These are phyloP conservation scores for Sphagnum contortum DNA, from an alignment of 225 moss, liverwort and hornwort genomes.

Conservation along the genomic window DNA sequence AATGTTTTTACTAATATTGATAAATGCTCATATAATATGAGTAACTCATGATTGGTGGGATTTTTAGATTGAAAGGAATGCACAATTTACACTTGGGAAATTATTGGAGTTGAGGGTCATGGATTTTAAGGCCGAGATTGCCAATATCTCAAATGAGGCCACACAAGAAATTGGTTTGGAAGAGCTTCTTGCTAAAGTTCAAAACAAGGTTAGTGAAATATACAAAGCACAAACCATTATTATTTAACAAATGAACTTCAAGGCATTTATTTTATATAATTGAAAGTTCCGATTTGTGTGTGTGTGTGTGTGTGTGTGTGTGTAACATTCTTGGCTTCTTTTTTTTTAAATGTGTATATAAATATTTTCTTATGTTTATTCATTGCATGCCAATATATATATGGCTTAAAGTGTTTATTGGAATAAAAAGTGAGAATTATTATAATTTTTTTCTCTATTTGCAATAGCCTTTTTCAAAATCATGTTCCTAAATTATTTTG, in stretches of 20 bases:
- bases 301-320: neutral
- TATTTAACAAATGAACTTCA: neutral
- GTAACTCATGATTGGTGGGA: too few species aligned
- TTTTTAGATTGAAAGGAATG: slow-evolving; percentile 43
- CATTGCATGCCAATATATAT: too few species aligned
- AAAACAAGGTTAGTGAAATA: slow-evolving; percentile 16
- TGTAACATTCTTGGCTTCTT: neutral
- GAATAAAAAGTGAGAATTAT: too few species aligned
- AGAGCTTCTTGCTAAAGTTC: slow-evolving; percentile 35
- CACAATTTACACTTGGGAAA: slow-evolving; percentile 41
- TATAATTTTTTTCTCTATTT: too few species aligned
- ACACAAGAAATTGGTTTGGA: slow-evolving; percentile 46
- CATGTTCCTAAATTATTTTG: too few species aligned
- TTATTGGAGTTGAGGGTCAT: slow-evolving; percentile 36
- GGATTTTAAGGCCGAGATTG: slow-evolving; percentile 25
- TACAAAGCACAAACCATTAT: slow-evolving; percentile 9
- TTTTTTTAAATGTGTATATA: neutral
- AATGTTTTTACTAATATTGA: too few species aligned
- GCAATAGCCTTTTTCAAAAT: too few species aligned
- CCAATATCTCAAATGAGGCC: slow-evolving; percentile 35
- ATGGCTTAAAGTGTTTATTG: too few species aligned
- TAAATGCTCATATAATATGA: too few species aligned
- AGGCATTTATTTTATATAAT: neutral
- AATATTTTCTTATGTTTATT: neutral
- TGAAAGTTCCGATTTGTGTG: too few species aligned